Evolutionary conservation across 2,329 filamentous ascomycete species (phyloP).

Genomic region (Bipolaris bicolor): DNA sequence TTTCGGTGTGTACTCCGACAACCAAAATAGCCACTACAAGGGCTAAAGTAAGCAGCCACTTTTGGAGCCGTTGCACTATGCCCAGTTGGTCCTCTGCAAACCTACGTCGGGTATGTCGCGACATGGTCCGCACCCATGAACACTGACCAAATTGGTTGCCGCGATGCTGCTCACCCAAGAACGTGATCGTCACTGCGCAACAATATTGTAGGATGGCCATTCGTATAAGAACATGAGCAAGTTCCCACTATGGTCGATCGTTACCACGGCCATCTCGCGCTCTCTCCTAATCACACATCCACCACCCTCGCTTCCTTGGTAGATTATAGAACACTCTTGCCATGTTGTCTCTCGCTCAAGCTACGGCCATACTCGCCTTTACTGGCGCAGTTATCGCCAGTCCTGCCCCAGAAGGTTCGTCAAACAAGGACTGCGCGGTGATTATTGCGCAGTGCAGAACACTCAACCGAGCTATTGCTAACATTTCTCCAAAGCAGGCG

Average conservation of each 20-base stretch:
- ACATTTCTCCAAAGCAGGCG: background rate
- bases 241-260: background rate
- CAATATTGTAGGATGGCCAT: background rate
- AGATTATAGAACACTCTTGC: background rate
- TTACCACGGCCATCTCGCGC: background rate
- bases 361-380: slow-evolving; percentile 1
- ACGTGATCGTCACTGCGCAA: background rate
- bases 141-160: background rate
- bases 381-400: background rate
- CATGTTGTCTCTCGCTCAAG: background rate
- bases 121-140: background rate
- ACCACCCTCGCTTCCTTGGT: background rate
- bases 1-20: background rate
- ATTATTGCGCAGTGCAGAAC: background rate
- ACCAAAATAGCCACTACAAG: background rate
- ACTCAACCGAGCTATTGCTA: background rate
- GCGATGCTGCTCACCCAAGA: background rate
- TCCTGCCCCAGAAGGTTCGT: background rate
- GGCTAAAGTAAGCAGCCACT: background rate
- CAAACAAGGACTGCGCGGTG: background rate
- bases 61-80: background rate
- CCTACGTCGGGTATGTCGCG: background rate
- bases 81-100: background rate
- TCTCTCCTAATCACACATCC: background rate
- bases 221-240: background rate